phyloP scores from a whole-genome alignment of 148 eudicot genomes.

The Arctostaphylos glauca region DNA sequence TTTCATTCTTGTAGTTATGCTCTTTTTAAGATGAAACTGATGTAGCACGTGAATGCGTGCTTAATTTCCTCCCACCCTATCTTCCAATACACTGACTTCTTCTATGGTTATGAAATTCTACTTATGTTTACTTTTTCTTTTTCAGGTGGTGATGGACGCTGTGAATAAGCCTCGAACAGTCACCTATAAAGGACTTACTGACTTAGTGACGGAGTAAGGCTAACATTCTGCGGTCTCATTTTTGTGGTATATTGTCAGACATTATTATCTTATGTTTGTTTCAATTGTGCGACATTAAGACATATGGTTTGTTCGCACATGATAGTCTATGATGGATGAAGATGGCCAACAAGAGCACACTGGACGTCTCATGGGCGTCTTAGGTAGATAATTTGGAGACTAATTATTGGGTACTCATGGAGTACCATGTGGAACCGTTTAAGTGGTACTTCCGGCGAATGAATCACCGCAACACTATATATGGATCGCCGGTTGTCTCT shows the following conservation, averaged over 20 bases:
- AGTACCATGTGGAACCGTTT: too few relatives aligned
- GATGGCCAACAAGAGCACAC: background rate
- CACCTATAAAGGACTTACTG: slow-evolving; percentile 88
- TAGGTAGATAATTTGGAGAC: background rate
- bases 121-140: slow-evolving; percentile 17
- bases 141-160: slow-evolving; percentile 95
- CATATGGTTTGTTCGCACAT: background rate
- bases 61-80: background rate
- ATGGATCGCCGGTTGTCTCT: too few relatives aligned
- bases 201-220: slow-evolving; percentile 93
- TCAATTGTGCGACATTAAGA: background rate
- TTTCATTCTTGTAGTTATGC: too few relatives aligned
- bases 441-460: too few relatives aligned
- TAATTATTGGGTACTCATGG: too few relatives aligned
- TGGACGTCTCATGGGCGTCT: background rate
- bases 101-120: slow-evolving; percentile 1
- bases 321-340: background rate
- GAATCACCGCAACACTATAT: background rate
- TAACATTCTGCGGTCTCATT: slow-evolving; percentile 10
- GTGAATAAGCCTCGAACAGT: slow-evolving; percentile 93
- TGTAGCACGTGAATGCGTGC: background rate
- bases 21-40: background rate
- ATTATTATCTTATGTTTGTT: background rate
- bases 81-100: background rate
- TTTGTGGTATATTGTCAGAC: background rate